Evolutionary conservation across 2,329 filamentous ascomycete genomes (phyloP), one percentile per base, ranked within the genome.

Genomic region (Botryotinia globosa): DNA sequence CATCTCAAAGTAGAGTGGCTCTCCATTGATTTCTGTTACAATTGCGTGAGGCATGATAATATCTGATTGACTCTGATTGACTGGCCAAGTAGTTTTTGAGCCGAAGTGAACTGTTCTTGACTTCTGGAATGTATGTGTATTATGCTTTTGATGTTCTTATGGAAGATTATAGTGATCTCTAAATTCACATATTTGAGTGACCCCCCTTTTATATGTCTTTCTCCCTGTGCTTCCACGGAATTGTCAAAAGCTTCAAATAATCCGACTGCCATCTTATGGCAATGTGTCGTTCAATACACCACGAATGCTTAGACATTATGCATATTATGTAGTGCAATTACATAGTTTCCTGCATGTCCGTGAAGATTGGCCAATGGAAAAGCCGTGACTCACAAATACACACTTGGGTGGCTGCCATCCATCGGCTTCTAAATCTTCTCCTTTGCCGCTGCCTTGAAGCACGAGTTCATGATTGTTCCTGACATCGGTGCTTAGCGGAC

Each of bases 191-290:
- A 67, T 22, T 3, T 54, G 18, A 22, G 18, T 16, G 34, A 25
- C 18, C 29, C 29, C 48, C 25, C 48, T 18, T 29, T 32, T 56
- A 42, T 67, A 32, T 67, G 39, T 54, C 25, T n/a, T n/a, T 67
- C 16, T 4, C 5, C 32, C 16, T 34, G 3, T 25, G 9, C 25
- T 32, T 22, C 44, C 65, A 67, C 48, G 65, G 65, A 42, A 56
- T 42, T n/a, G 39, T 42, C 65, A 67, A 56, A 66, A 32, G 65
- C 48, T 67, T 67, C 64, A 56, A 42, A 67, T 48, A 37, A 12
- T 22, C 32, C 12, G 32, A 65, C 42, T 48, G 9, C 64, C 6
- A 42, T 56, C 5, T 9, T 32, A 42, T 42, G 64, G 37, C 64
- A 42, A 54, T 56, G 14, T 29, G 18, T 56, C 34, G 51, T 29